Base-by-base conservation (phyloP, 177 flowering plant genomes). In the Telopea speciosissima region DNA sequence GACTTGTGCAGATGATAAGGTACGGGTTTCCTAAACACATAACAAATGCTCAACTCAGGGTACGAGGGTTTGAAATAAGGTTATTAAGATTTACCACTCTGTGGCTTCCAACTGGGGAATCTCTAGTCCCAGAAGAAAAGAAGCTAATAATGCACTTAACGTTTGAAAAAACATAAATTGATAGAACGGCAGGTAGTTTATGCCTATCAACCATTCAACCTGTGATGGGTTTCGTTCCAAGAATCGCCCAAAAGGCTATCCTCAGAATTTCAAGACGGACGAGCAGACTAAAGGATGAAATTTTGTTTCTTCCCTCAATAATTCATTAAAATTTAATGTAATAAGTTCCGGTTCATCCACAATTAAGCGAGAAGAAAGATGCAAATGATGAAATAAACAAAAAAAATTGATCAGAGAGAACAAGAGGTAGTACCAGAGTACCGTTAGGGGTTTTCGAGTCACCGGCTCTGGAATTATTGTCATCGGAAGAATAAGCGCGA, bases 401-500 rank as follows among this genome's bases (percentile, higher is more conserved):
- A 49, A 44, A 8, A 49, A 49, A 49, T 9, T 1, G 40, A 8
- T 36, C 40, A 49, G 19, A 4, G 14, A 44, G 17, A 13, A 19
- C 17, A 13, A 49, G 54, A 8, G 3, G 3, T 17, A 40, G 65
- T 80, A 89, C 91, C 86, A 84, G 58, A 81, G 83, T 69, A 68
- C 87, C 89, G 54, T 87, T 87, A 0, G 88, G 81, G 62, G 83
- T 83, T 74, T 86, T 83, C 58, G 88, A 65, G 72, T 88, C 87
- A 63, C 79, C 82, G 58, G 60, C 65, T 24, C 73, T 77, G 25
- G 83, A 66, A 61, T 78, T 6, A 17, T 76, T 76, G 24, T 79
- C 71, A 26, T 81, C 74, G 62, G 84, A 72, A 72, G 85, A 79
- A 76, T 82, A 80, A 64, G 82, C 82, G 22, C 72, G 67, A 70